These are phyloP conservation scores for Hygrophila difformis DNA, from an alignment of 257 asterid genomes.

Conservation along the genomic window DNA sequence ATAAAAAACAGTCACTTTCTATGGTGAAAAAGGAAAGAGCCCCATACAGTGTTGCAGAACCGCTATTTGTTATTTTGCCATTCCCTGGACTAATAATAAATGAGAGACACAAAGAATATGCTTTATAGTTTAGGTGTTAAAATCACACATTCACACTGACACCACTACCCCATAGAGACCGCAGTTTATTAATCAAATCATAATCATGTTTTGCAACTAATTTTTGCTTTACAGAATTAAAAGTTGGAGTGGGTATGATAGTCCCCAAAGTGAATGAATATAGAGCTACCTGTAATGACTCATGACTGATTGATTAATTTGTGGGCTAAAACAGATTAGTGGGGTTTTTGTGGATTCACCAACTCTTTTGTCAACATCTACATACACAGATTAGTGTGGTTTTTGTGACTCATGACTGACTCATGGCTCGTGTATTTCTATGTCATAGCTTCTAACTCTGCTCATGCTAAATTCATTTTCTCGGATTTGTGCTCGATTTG, in stretches of 20 bases:
- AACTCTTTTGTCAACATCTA: no score
- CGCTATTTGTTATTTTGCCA: neutral
- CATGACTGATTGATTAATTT: no score
- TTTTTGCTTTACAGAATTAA: neutral
- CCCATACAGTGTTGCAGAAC: slow-evolving; percentile 15
- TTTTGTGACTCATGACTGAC: no score
- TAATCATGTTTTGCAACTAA: slow-evolving; percentile 4
- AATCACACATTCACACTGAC: slow-evolving; percentile 4
- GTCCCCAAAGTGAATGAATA: no score
- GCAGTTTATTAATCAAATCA: neutral
- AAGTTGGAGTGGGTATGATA: neutral
- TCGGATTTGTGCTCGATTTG: no score
- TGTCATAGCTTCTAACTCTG: no score
- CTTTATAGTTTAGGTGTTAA: slow-evolving; percentile 10
- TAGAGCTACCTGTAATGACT: no score
- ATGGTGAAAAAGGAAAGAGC: neutral
- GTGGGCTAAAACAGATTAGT: no score
- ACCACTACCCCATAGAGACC: no score
- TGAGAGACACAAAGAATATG: neutral
- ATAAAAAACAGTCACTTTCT: neutral
- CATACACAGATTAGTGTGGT: no score
- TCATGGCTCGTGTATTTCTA: no score
- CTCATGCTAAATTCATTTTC: neutral
- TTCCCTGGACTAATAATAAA: neutral
- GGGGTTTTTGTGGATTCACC: no score